Evolutionary conservation across 441 rosid genomes (phyloP).

Genomic region (Omphalea diandra): DNA sequence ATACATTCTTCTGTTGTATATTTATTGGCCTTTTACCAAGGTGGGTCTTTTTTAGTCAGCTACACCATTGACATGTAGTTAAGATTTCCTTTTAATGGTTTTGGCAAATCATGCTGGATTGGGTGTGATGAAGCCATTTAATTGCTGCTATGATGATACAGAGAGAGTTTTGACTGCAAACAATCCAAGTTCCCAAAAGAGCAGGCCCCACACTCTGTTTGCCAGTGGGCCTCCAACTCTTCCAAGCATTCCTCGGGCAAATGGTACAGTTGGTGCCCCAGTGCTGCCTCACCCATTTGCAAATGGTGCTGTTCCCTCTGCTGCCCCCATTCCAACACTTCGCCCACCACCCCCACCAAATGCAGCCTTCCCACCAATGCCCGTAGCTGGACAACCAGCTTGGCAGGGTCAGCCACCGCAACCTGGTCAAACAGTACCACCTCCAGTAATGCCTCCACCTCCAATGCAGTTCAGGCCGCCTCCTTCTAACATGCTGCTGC

Average conservation of each 20-base stretch:
- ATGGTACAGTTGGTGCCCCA: constrained; percentile 49
- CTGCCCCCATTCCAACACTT: constrained; percentile 43
- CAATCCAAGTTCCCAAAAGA: constrained; percentile 75
- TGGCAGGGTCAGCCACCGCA: constrained; percentile 78
- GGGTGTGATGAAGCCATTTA: background rate
- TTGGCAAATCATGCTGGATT: background rate
- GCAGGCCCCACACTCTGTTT: constrained; percentile 92
- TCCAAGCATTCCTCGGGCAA: constrained; percentile 53
- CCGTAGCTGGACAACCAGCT: constrained; percentile 39
- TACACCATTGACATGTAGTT: background rate
- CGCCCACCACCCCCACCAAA: constrained; percentile 77
- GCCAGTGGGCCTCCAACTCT: constrained; percentile 88
- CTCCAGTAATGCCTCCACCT: constrained; percentile 50
- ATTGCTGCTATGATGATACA: constrained; percentile 31
- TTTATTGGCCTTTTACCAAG: background rate
- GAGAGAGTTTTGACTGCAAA: constrained; percentile 97
- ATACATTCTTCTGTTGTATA: background rate
- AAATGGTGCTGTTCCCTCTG: constrained; percentile 54
- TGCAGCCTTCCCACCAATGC: constrained; percentile 43
- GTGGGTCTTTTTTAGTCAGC: background rate
- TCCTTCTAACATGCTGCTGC: constrained; percentile 63
- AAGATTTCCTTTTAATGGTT: background rate
- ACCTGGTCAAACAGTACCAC: constrained; percentile 45
- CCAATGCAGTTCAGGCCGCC: constrained; percentile 65
- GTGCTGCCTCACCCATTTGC: constrained; percentile 61